These are phyloP conservation scores for Termitomyces sp. DNA, from an alignment of 768 basidiomycete genomes.

Conservation along the genomic window DNA sequence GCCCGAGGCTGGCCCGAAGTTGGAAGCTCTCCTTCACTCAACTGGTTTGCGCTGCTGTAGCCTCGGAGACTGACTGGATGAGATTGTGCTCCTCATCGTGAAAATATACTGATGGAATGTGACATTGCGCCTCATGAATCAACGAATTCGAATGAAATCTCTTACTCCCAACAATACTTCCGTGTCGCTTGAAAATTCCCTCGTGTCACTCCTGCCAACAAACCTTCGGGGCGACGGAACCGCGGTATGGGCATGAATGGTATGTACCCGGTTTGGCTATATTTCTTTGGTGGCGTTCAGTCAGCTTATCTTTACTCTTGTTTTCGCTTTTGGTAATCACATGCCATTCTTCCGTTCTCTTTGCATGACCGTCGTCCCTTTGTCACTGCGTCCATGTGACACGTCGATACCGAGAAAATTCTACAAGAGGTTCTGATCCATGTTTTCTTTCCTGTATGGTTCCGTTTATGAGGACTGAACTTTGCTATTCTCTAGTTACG, in stretches of 20 bases:
- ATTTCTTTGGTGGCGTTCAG: not conserved
- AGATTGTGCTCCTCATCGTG: not conserved
- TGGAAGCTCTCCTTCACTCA: not conserved
- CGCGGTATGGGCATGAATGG: constrained; percentile 20
- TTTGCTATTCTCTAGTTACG: not conserved
- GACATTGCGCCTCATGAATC: too few species aligned
- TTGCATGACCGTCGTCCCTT: constrained; percentile 11
- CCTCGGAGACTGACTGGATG: not conserved
- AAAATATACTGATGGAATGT: not conserved
- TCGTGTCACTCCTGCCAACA: too few species aligned
- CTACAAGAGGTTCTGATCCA: not conserved
- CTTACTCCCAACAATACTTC: not conserved
- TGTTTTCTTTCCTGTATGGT: not conserved
- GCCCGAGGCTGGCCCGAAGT: too few species aligned
- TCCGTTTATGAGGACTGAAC: not conserved
- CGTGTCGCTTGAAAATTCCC: too few species aligned
- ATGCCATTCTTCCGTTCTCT: constrained; percentile 18
- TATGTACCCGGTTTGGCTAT: constrained; percentile 67
- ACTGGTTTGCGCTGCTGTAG: not conserved
- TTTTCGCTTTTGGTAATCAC: not conserved
- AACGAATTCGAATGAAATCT: not conserved
- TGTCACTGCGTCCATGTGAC: constrained; percentile 7
- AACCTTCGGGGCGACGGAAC: too few species aligned
- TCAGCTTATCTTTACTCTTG: constrained; percentile 1
- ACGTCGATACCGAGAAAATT: not conserved